Conservation (phyloP, 257 asterid species). For the Nicotiana sylvestris region DNA sequence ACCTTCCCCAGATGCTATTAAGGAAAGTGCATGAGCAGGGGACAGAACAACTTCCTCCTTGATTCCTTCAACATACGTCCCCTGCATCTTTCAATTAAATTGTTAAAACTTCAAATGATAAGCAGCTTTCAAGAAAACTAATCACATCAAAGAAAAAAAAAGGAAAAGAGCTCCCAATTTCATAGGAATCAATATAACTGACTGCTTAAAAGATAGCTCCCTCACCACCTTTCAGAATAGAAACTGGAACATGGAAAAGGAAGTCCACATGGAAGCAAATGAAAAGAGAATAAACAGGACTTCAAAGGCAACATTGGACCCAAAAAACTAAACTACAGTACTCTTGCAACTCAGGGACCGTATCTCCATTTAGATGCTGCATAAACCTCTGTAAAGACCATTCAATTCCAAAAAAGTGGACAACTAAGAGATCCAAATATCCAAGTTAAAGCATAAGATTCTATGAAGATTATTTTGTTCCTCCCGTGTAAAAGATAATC, state of each 20-base stretch:
- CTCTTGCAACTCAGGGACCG: background rate
- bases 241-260: background rate
- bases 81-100: constrained; percentile 37
- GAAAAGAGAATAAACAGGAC: background rate
- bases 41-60: constrained; percentile 87
- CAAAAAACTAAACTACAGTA: background rate
- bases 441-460: background rate
- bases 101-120: background rate
- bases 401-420: background rate
- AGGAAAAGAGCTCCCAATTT: background rate
- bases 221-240: background rate
- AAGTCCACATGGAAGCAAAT: background rate
- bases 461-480: background rate
- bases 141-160: background rate
- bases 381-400: background rate
- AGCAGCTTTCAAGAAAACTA: background rate
- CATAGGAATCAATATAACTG: background rate
- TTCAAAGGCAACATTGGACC: background rate
- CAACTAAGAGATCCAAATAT: background rate
- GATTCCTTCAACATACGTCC: constrained; percentile 74
- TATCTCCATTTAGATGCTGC: background rate
- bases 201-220: constrained; percentile 1
- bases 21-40: constrained; percentile 91
- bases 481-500: background rate
- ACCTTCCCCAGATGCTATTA: constrained; percentile 93